phyloP scores from a whole-genome alignment of 768 basidiomycete species.

The Piloderma croceum region DNA sequence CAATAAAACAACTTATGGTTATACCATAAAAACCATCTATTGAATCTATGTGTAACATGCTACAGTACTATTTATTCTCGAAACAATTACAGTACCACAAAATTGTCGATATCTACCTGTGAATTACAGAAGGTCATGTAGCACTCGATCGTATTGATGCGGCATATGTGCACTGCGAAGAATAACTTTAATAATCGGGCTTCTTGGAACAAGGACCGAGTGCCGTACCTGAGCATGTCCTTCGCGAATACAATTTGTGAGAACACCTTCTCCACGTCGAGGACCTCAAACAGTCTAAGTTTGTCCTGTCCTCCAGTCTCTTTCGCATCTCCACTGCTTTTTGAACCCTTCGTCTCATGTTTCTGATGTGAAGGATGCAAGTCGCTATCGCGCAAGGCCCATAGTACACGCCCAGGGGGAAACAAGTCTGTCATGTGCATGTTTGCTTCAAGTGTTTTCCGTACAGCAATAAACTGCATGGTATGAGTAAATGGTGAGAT shows the following conservation, averaged over 20 bases:
- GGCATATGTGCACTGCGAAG: slow-evolving; percentile 63
- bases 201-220: slow-evolving; percentile 1
- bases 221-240: slow-evolving; percentile 71
- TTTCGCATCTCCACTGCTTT: too few relatives aligned
- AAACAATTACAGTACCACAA: neutral
- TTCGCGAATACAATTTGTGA: slow-evolving; percentile 74
- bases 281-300: slow-evolving; percentile 70
- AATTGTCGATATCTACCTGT: too few relatives aligned
- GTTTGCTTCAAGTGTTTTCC: slow-evolving; percentile 81
- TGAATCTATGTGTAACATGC: neutral
- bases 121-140: slow-evolving; percentile 59
- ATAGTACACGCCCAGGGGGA: slow-evolving; percentile 73
- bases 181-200: neutral
- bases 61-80: neutral
- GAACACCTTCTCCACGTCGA: slow-evolving; percentile 73
- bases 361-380: slow-evolving; percentile 54
- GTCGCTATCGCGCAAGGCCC: slow-evolving; percentile 73
- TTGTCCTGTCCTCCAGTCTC: slow-evolving; percentile 33
- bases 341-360: slow-evolving; percentile 9
- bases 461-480: slow-evolving; percentile 65
- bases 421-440: slow-evolving; percentile 69
- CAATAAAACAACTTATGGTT: too few relatives aligned
- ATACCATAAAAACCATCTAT: too few relatives aligned
- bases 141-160: slow-evolving; percentile 70
- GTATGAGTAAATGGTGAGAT: slow-evolving; percentile 2